Evolutionary conservation across 2,329 filamentous ascomycete species (phyloP).

Genomic region (Aspergillus sp.): DNA sequence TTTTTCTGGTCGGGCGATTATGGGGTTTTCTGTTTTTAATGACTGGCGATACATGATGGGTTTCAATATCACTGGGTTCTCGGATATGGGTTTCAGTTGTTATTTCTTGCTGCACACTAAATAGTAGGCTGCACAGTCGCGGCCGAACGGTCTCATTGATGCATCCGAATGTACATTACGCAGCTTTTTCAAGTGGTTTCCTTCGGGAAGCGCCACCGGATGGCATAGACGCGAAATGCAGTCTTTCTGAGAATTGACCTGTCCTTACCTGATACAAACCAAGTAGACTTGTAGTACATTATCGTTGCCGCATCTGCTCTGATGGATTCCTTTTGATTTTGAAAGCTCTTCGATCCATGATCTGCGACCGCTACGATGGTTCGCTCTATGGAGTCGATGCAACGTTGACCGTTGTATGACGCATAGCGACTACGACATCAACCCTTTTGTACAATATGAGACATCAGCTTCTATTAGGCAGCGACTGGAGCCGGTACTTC

Average conservation of each 20-base stretch:
- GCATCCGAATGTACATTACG: constrained; percentile 34
- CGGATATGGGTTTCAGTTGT: constrained; percentile 34
- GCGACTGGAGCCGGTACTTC: too few species aligned
- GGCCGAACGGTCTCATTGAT: constrained; percentile 28
- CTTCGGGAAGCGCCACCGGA: constrained; percentile 29
- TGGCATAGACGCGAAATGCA: constrained; percentile 36
- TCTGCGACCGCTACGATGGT: too few species aligned
- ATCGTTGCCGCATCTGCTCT: too few species aligned
- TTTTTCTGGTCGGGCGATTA: constrained; percentile 38
- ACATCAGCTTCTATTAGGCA: too few species aligned
- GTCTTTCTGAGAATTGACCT: constrained; percentile 24
- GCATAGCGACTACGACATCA: too few species aligned
- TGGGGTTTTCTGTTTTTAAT: constrained; percentile 37
- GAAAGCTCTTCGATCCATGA: too few species aligned
- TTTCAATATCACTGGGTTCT: constrained; percentile 41
- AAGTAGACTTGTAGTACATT: too few species aligned
- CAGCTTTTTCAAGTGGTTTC: constrained; percentile 25
- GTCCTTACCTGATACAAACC: constrained; percentile 3
- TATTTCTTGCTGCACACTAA: constrained; percentile 28
- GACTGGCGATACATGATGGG: constrained; percentile 45
- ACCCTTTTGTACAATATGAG: too few species aligned
- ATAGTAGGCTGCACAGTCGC: constrained; percentile 27
- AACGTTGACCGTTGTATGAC: too few species aligned
- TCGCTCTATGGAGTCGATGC: too few species aligned
- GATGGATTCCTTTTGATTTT: background rate